Evolutionary conservation across 1,139 yeast genomes (phyloP).

Genomic region (Diutina mesorugosa): DNA sequence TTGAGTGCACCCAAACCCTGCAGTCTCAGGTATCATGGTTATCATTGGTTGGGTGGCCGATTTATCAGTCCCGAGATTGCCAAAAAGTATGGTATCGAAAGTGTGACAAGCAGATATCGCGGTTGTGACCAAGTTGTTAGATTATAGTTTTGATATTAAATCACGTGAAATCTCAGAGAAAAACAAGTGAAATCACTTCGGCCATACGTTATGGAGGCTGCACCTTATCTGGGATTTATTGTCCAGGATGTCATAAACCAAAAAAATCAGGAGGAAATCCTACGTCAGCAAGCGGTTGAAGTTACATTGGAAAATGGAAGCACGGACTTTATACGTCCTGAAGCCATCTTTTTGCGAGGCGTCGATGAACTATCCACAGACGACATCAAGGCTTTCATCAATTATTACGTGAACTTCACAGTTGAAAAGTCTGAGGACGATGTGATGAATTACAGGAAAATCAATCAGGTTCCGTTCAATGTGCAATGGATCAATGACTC

Average conservation of each 20-base stretch:
- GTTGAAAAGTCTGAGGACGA: conserved; percentile 4
- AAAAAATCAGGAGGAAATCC: neutral
- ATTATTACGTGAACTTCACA: conserved; percentile 30
- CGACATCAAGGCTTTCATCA: conserved; percentile 46
- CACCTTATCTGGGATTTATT: neutral
- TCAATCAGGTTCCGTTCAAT: conserved; percentile 16
- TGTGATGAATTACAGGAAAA: conserved; percentile 5
- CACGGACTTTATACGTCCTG: conserved; percentile 26
- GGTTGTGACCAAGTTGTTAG: neutral
- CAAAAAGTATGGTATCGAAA: conserved; percentile 52
- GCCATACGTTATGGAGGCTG: neutral
- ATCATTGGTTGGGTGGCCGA: conserved; percentile 85
- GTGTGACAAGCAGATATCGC: neutral
- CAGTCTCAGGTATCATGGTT: conserved; percentile 31
- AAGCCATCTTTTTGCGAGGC: conserved; percentile 43
- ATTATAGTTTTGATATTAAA: neutral
- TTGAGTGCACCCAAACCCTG: conserved; percentile 94
- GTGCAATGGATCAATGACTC: conserved; percentile 66
- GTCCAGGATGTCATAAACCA: neutral
- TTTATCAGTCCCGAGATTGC: conserved; percentile 62
- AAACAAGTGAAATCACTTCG: neutral
- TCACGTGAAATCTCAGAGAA: neutral
- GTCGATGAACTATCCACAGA: conserved; percentile 58
- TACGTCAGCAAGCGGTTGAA: neutral
- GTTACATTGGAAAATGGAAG: conserved; percentile 10